Evolutionary conservation across 805 yeast genomes (phyloP).

Genomic region (Jamesozyma piceae): DNA sequence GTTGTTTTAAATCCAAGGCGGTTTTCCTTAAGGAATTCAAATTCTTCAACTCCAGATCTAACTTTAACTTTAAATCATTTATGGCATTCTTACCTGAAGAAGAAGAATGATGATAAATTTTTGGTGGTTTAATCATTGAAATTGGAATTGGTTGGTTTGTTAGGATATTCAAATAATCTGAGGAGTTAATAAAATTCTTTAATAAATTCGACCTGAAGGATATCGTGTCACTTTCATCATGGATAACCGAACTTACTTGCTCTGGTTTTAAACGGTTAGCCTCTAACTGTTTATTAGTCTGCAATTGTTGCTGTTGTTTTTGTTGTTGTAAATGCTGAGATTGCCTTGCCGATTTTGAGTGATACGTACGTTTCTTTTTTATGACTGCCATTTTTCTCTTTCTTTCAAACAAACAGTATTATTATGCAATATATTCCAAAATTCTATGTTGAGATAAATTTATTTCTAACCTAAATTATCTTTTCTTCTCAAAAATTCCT

Average conservation of each 20-base stretch:
- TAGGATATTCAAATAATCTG: slow-evolving; percentile 18
- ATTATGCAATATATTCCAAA: too few relatives aligned
- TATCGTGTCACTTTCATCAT: slow-evolving; percentile 29
- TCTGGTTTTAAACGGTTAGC: slow-evolving; percentile 23
- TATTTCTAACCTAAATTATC: too few relatives aligned
- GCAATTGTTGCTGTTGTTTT: slow-evolving; percentile 10
- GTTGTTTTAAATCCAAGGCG: neutral
- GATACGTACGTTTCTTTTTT: slow-evolving; percentile 21
- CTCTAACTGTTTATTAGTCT: slow-evolving; percentile 15
- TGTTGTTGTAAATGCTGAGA: slow-evolving; percentile 11
- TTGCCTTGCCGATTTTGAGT: slow-evolving; percentile 13
- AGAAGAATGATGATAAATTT: slow-evolving; percentile 2
- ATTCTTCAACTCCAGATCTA: neutral
- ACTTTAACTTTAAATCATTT: neutral
- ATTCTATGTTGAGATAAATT: too few relatives aligned
- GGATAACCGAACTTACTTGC: slow-evolving; percentile 18
- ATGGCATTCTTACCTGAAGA: neutral
- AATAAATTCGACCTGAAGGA: slow-evolving; percentile 23
- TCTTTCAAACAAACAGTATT: too few relatives aligned
- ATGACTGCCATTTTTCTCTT: slow-evolving; percentile 23
- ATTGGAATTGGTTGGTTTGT: slow-evolving; percentile 20
- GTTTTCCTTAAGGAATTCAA: neutral
- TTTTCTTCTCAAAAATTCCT: too few relatives aligned
- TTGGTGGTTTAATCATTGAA: slow-evolving; percentile 16
- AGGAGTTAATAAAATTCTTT: slow-evolving; percentile 18